Percentiles rank a stretch among this genome's conserved stretches.
Conservation (phyloP, 352 stramenopile species). For the Phytophthora macrochlamydospora region DNA sequence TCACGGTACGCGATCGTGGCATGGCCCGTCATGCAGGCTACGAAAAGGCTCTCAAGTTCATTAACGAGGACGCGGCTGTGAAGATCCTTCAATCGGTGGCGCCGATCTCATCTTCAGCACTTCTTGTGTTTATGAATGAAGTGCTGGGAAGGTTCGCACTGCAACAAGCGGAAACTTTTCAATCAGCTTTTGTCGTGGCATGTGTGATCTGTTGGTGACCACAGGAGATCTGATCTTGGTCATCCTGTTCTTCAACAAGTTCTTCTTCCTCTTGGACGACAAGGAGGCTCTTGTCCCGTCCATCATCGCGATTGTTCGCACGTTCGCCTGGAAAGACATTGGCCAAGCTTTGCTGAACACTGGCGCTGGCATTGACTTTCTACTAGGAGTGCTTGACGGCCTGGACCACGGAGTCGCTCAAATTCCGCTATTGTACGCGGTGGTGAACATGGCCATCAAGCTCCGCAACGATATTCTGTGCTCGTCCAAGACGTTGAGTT, state of each 20-base stretch:
- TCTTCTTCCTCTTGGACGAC: neutral
- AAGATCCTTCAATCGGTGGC: neutral
- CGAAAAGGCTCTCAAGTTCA: too few relatives aligned
- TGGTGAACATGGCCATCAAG: neutral
- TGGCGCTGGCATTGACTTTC: too few relatives aligned
- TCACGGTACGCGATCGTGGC: neutral
- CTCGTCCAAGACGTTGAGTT: neutral
- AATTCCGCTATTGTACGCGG: neutral
- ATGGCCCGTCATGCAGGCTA: neutral
- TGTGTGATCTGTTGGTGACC: neutral
- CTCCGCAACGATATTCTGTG: neutral
- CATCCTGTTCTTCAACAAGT: neutral
- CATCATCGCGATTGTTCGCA: neutral
- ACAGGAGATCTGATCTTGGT: neutral
- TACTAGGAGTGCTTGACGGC: too few relatives aligned
- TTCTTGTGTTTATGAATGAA: neutral
- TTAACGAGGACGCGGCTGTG: too few relatives aligned
- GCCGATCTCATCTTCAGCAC: neutral
- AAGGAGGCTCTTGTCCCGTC: neutral
- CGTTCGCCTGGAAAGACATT: neutral
- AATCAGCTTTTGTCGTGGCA: neutral
- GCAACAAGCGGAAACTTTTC: neutral
- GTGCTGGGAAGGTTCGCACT: neutral
- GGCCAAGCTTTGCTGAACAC: neutral
- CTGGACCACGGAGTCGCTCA: too few relatives aligned